Evolutionary conservation across 176 grass and related monocot genomes (phyloP), one percentile per base, ranked within the genome.

Genomic region (Alloteropsis semialata): DNA sequence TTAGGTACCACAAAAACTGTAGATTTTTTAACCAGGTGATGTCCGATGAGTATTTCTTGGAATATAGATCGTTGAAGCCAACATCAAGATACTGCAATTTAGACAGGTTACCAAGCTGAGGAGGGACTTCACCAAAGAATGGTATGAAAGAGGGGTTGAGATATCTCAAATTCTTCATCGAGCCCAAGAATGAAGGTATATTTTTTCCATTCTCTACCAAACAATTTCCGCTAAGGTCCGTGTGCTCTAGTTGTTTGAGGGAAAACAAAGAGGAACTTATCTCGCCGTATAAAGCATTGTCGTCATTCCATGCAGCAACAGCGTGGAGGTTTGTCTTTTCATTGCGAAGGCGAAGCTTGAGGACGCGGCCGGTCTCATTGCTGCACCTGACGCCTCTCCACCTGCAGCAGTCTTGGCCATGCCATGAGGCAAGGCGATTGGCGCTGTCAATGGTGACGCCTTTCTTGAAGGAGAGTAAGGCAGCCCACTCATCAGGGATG

Each of bases 221-320:
- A 42, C 33, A 57, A 43, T 90, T 90, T 27, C 12, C 22, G 33
- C 84, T 90, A 27, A 87, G 84, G 54, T 87, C 88, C 32, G 87
- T 7, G 38, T 82, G 12, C 18, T 70, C 71, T 8, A 90, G 32
- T 19, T 74, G 34, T 22, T 77, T 44, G 8, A 91, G 12, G 32
- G 49, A 55, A n/a, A 59, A 21, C 38, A 90, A 28, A 53, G 79
- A 87, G 28, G 79, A 10, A 39, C 45, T 87, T 48, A 87, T 87
- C 27, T 84, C 65, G 2, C 79, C 88, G 0, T 7, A 36, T 25
- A 90, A 79, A 32, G 5, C 30, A 12, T 53, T 18, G 28, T 19
- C 0, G 33, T 29, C 7, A 0, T 8, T 0, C 0, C 37, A 81
- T 27, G 4, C 1, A 16, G 5, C 12, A 0, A 17, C 34, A 1